A percentile compares a stretch with the other conserved stretches of the same genome.
Conservation (phyloP, 1,139 yeast genomes). For the Sugiyamaella paludigena region DNA sequence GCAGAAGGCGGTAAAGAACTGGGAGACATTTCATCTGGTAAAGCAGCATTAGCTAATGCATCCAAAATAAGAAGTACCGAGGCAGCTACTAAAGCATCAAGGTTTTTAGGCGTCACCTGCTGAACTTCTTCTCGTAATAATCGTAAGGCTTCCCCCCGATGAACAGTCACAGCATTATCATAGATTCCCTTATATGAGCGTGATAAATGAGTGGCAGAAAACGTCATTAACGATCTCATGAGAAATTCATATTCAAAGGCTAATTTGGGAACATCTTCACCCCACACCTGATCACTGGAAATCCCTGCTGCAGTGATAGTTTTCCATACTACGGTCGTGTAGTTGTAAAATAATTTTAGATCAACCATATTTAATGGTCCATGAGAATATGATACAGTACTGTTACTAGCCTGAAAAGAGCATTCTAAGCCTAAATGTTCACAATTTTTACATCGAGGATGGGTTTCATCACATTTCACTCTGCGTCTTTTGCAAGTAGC, state of each 20-base stretch:
- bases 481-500: conserved; percentile 82
- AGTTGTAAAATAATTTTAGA: conserved; percentile 79
- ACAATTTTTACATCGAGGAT: conserved; percentile 80
- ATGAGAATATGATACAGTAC: conserved; percentile 2
- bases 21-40: conserved; percentile 46
- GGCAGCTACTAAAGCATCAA: conserved; percentile 91
- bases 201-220: conserved; percentile 87
- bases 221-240: conserved; percentile 88
- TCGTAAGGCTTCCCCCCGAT: conserved; percentile 81
- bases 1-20: conserved; percentile 81
- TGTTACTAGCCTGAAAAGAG: conserved; percentile 29
- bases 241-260: conserved; percentile 87
- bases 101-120: conserved; percentile 75
- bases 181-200: conserved; percentile 55
- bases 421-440: conserved; percentile 73
- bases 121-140: conserved; percentile 80
- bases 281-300: conserved; percentile 84
- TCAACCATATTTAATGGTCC: conserved; percentile 65
- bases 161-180: conserved; percentile 81
- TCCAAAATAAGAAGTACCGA: conserved; percentile 89
- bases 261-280: conserved; percentile 77
- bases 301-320: conserved; percentile 91
- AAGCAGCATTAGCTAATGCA: conserved; percentile 87
- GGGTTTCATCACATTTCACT: conserved; percentile 87
- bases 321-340: conserved; percentile 77